Evolutionary conservation across 805 yeast genomes (phyloP).

Genomic region (Starmerella geochares): DNA sequence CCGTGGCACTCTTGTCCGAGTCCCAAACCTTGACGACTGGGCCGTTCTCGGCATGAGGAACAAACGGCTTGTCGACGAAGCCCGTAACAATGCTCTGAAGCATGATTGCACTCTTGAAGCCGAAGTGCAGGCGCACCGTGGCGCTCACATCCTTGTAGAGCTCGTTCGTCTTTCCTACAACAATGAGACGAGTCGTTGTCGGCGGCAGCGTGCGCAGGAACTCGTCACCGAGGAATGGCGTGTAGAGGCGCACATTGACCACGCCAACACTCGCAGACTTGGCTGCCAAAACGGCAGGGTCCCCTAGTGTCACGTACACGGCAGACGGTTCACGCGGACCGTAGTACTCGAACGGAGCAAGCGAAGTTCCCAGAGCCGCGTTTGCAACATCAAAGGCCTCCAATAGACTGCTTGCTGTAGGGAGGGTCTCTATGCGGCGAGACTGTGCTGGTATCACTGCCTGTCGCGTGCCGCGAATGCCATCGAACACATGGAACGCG

Average conservation of each 20-base stretch:
- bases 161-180: conserved; percentile 44
- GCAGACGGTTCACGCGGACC: conserved; percentile 56
- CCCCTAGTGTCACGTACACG: conserved; percentile 73
- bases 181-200: conserved; percentile 50
- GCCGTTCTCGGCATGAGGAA: conserved; percentile 9
- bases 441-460: conserved; percentile 25
- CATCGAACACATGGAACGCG: conserved; percentile 69
- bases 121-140: conserved; percentile 23
- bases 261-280: conserved; percentile 53
- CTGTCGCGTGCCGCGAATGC: conserved; percentile 51
- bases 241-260: conserved; percentile 62
- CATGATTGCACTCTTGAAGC: conserved; percentile 23
- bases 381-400: conserved; percentile 42
- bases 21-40: conserved; percentile 20
- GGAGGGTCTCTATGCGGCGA: not conserved
- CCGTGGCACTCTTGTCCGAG: conserved; percentile 20
- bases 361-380: conserved; percentile 43
- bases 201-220: conserved; percentile 52
- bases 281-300: conserved; percentile 42
- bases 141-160: conserved; percentile 62
- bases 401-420: conserved; percentile 28
- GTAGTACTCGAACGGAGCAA: conserved; percentile 56
- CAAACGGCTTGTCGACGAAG: conserved; percentile 34
- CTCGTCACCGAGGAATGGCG: conserved; percentile 60
- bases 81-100: conserved; percentile 44